phyloP scores from a whole-genome alignment of 768 basidiomycete species.

The Chiua virens region DNA sequence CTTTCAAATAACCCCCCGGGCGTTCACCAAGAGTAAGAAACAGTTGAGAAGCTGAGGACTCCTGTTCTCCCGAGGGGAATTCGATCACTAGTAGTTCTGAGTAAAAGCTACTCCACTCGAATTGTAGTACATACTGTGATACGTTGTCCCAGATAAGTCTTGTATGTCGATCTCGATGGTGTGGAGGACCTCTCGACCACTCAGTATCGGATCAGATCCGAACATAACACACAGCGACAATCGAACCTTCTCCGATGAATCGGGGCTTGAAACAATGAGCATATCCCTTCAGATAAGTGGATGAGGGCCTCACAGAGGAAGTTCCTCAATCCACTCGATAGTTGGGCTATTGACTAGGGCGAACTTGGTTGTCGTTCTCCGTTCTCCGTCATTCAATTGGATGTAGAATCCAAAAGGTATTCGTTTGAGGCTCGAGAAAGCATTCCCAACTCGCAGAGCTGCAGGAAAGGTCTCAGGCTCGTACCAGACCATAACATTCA shows the following conservation, averaged over 20 bases:
- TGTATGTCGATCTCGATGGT: background rate
- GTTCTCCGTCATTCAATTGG: background rate
- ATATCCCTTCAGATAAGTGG: too few relatives aligned
- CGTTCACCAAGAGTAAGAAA: too few relatives aligned
- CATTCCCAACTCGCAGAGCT: constrained; percentile 14
- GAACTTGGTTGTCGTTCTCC: constrained; percentile 5
- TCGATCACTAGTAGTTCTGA: too few relatives aligned
- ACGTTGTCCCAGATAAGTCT: background rate
- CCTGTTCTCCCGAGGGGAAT: too few relatives aligned
- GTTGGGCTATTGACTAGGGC: background rate
- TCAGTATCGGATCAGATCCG: constrained; percentile 9
- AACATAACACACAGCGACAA: constrained; percentile 6
- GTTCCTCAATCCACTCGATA: constrained; percentile 13
- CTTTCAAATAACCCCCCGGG: too few relatives aligned
- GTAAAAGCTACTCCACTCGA: too few relatives aligned
- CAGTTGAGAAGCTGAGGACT: too few relatives aligned
- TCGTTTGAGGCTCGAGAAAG: constrained; percentile 4
- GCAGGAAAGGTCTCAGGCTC: background rate
- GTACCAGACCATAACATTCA: too few relatives aligned
- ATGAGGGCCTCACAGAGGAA: constrained; percentile 1
- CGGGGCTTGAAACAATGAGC: constrained; percentile 1
- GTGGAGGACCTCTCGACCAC: constrained; percentile 7
- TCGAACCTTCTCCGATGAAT: background rate
- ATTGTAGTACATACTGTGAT: background rate
- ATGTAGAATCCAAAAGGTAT: constrained; percentile 18